Evolutionary conservation across 352 stramenopile species (phyloP), one percentile per base, ranked within the genome.

Genomic region (Phytophthora parvispora): DNA sequence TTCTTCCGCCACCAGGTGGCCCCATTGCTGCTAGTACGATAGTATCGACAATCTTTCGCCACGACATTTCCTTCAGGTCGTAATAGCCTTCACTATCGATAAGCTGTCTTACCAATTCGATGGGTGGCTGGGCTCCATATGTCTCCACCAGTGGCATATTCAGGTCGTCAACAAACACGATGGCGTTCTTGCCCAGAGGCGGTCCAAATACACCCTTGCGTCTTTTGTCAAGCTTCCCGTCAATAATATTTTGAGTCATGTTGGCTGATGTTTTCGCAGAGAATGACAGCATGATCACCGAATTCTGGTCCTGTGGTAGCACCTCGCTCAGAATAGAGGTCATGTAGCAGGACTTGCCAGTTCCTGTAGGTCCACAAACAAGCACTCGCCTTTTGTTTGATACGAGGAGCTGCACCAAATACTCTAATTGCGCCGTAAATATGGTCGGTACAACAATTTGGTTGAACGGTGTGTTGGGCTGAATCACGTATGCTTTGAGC

Each of bases 101-200:
- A 16, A 98, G 81, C 66, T 98, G 94, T 7, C 94, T 84, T 34
- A 98, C 76, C 20, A 98, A 75, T 62, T 98, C 95, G 42, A 98
- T 96, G 1, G 95, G 95, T 20, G 94, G 94, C 71, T 98, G 95
- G 2, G 94, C 95, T 4, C 93, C 95, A 61, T 98, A 98, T 4
- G 89, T 97, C 70, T 98, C 94, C 1, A 98, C 91, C 6, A 98
- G 76, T n/a, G 95, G 95, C 95, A 98, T 98, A 54, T 98, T 98
- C n/a, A 98, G 65, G 71, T 98, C 94, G 58, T 98, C 95, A 4
- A 98, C 93, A 74, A 98, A 98, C 12, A 98, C 68, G 9, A 98
- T 84, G 20, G 83, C 84, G 51, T 84, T 74, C 57, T 97, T 95
- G 13, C 93, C 92, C 48, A 97, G 57, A 12, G 95, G 93, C 10